Percentiles rank a stretch among this genome's conserved stretches.
Evolutionary conservation across 2,329 filamentous ascomycete genomes (phyloP).

Genomic region (Fusarium bactridioides): DNA sequence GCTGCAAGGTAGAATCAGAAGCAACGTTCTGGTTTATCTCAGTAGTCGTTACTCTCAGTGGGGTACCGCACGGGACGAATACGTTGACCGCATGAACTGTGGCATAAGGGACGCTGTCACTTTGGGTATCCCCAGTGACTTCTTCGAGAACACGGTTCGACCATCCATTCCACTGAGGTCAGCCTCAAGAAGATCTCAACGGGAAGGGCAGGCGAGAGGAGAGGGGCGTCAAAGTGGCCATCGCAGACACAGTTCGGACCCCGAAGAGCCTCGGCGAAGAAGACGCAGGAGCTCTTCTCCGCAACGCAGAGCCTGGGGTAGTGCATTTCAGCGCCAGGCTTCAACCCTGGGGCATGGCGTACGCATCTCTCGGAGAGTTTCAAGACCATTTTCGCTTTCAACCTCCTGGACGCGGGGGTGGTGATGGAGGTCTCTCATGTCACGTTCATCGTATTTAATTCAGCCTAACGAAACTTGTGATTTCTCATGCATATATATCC

Average conservation of each 20-base stretch:
- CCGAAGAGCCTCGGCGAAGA: not conserved
- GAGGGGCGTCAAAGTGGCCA: not conserved
- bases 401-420: not conserved
- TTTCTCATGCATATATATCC: not conserved
- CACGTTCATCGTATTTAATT: not conserved
- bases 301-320: not conserved
- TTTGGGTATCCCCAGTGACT: not conserved
- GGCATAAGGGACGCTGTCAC: not conserved
- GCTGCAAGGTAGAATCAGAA: not conserved
- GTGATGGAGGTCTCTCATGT: not conserved
- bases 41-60: not conserved
- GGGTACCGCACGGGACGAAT: not conserved
- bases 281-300: not conserved
- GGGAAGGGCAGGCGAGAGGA: not conserved
- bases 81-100: not conserved
- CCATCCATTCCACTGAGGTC: not conserved
- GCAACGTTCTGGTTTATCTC: not conserved
- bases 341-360: not conserved
- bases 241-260: not conserved
- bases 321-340: not conserved
- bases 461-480: not conserved
- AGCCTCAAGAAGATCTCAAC: too few relatives aligned
- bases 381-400: not conserved
- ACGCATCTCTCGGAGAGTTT: not conserved
- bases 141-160: not conserved